phyloP scores from a whole-genome alignment of 495 filamentous ascomycete genomes.

The Schizothecium vesticola region DNA sequence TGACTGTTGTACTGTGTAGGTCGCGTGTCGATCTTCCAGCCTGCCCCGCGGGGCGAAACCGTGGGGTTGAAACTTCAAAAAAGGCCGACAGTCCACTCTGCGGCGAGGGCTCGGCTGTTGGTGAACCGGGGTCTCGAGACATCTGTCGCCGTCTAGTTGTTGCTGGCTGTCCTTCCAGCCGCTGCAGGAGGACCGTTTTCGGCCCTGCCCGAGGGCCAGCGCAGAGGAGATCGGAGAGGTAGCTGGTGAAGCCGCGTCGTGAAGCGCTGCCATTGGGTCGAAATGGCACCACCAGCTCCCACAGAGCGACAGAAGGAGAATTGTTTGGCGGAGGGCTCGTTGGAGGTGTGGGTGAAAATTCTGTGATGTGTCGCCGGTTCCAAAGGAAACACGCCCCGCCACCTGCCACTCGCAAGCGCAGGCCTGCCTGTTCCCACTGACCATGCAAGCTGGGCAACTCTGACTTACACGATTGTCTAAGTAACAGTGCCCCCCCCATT shows the following conservation, averaged over 20 bases:
- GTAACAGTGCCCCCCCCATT: conserved; percentile 1
- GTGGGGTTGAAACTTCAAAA: conserved; percentile 1
- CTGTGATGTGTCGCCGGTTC: conserved; percentile 7
- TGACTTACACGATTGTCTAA: conserved; percentile 9
- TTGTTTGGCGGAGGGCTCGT: neutral
- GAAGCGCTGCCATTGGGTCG: conserved; percentile 12
- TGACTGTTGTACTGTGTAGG: neutral
- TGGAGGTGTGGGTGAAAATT: conserved; percentile 19
- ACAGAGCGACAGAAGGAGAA: conserved; percentile 9
- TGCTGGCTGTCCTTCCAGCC: conserved; percentile 1
- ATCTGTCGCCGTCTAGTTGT: conserved; percentile 13
- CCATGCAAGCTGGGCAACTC: neutral
- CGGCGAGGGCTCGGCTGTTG: conserved; percentile 14
- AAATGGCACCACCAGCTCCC: conserved; percentile 10
- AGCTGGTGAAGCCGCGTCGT: neutral
- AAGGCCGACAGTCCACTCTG: neutral
- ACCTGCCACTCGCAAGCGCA: neutral
- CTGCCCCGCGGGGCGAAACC: conserved; percentile 6
- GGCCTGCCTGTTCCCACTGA: neutral
- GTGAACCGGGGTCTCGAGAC: conserved; percentile 13
- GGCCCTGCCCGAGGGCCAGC: conserved; percentile 8
- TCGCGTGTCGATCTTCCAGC: conserved; percentile 19
- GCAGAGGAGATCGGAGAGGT: conserved; percentile 1
- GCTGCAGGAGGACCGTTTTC: conserved; percentile 16
- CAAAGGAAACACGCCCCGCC: neutral